Evolutionary conservation across 345 rosid genomes (phyloP).

Genomic region (Bruguiera sexangula): DNA sequence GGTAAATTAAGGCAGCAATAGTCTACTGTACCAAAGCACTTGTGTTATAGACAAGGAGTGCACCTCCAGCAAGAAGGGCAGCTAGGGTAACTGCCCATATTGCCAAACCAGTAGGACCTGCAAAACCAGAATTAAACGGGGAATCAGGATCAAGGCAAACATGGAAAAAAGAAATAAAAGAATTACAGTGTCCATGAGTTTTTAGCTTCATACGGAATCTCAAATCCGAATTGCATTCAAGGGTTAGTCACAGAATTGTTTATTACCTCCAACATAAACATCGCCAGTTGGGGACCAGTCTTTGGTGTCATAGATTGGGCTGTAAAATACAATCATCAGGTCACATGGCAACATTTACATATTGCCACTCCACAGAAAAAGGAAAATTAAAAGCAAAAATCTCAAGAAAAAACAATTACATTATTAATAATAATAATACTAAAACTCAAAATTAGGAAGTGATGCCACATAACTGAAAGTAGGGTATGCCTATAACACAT

Average conservation of each 20-base stretch:
- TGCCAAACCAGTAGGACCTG: conserved; percentile 74
- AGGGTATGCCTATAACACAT: too few relatives aligned
- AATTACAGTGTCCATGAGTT: too few relatives aligned
- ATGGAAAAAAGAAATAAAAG: too few relatives aligned
- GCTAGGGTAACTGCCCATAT: conserved; percentile 90
- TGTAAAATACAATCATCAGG: conserved; percentile 20
- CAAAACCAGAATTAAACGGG: not conserved
- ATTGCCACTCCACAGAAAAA: not conserved
- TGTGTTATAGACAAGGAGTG: conserved; percentile 93
- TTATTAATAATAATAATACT: too few relatives aligned
- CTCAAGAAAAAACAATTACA: too few relatives aligned
- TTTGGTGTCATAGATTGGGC: conserved; percentile 63
- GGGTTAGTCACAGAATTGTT: not conserved
- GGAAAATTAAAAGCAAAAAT: not conserved
- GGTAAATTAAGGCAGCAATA: not conserved
- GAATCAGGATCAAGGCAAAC: too few relatives aligned
- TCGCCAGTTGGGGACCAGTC: conserved; percentile 88
- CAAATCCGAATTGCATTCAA: too few relatives aligned
- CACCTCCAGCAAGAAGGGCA: conserved; percentile 83
- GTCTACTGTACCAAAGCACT: conserved; percentile 84
- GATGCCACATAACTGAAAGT: too few relatives aligned
- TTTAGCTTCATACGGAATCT: too few relatives aligned
- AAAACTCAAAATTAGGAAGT: too few relatives aligned
- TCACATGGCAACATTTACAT: not conserved
- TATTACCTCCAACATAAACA: conserved; percentile 69